Base-by-base conservation (phyloP, 2,329 filamentous ascomycete genomes). In the Pseudocercospora pini-densiflorae region DNA sequence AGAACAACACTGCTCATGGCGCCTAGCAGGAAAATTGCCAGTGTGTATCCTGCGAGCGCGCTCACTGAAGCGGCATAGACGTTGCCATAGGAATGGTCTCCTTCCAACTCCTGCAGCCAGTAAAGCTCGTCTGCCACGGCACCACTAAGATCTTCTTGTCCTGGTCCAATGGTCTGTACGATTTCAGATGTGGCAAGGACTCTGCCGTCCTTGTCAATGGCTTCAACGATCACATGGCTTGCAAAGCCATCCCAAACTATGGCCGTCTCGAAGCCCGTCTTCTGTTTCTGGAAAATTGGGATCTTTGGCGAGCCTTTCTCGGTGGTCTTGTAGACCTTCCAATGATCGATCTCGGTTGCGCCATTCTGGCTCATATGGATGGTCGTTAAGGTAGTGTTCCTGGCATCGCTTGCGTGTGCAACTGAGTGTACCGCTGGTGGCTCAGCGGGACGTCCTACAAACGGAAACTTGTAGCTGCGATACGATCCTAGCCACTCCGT, bases 301-400 rank as follows among this genome's bases (percentile, higher is more conserved):
- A 69, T 63, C 55, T 27, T 64, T 23, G 67, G 64, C 10, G 31
- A 40, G 16, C 67, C 67, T 3, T 57, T 57, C 21, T 67, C 62
- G 3, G 64, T 69, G 23, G 67, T 69, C 51, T 67, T 67, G 61
- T 67, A 67, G 47, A 70, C 24, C 21, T 64, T 64, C 68, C 68
- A 70, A 29, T 33, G 27, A 27, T 58, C 47, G 29, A 70, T 59
- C 33, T 70, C 68, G 3, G 81, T 83, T 0, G 80, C 80, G 3
- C 81, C 81, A 65, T 83, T 83, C 81, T 81, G 83, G n/a, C 81
- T 85, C 0, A 86, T 83, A 72, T 85, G 87, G 8, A 81, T 68
- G 3, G 77, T 73, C 7, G 69, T 76, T 0, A 74, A 74, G 2
- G 73, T 68, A 4, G 57, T 40, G 21, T 68, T 70, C 31, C 59